A percentile compares a stretch with the other conserved stretches of the same genome.
Evolutionary conservation across 2,329 filamentous ascomycete genomes (phyloP).

Genomic region (Furcasterigmium furcatum): DNA sequence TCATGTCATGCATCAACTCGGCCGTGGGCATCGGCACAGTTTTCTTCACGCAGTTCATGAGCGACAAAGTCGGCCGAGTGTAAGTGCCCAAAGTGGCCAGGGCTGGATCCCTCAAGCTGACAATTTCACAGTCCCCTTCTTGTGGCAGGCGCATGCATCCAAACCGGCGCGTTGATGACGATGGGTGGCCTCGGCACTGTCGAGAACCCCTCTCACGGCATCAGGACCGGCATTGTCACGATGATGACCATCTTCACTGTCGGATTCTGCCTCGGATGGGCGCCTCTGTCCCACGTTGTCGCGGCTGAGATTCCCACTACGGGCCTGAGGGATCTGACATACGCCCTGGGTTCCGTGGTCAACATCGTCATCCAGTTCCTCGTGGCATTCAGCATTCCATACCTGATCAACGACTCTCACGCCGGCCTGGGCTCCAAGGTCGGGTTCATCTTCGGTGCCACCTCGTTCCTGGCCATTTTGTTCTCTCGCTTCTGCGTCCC

Average conservation of each 20-base stretch:
- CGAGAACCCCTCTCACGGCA: slow-evolving; percentile 7
- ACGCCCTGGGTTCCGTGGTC: slow-evolving; percentile 20
- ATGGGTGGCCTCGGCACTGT: slow-evolving; percentile 31
- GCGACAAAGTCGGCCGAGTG: slow-evolving; percentile 13
- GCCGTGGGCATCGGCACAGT: slow-evolving; percentile 10
- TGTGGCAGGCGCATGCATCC: slow-evolving; percentile 21
- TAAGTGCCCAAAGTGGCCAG: neutral
- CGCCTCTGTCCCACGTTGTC: slow-evolving; percentile 29
- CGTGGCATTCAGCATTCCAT: slow-evolving; percentile 31
- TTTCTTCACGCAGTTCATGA: slow-evolving; percentile 9
- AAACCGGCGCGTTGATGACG: slow-evolving; percentile 23
- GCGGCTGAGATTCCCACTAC: slow-evolving; percentile 27
- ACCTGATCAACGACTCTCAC: slow-evolving; percentile 29
- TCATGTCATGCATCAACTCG: slow-evolving; percentile 15
- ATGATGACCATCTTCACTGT: slow-evolving; percentile 25
- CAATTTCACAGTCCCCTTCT: slow-evolving; percentile 12
- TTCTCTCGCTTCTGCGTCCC: slow-evolving; percentile 28
- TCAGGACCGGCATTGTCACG: slow-evolving; percentile 24
- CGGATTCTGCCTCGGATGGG: slow-evolving; percentile 28
- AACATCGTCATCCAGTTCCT: slow-evolving; percentile 26
- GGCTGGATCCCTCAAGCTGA: neutral
- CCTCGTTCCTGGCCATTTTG: slow-evolving; percentile 16
- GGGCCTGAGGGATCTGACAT: slow-evolving; percentile 25
- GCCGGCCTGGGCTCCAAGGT: slow-evolving; percentile 29
- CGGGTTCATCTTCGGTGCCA: slow-evolving; percentile 29